Evolutionary conservation across 805 yeast genomes (phyloP), one percentile per base, ranked within the genome.

Genomic region (Kazachstania viticola): DNA sequence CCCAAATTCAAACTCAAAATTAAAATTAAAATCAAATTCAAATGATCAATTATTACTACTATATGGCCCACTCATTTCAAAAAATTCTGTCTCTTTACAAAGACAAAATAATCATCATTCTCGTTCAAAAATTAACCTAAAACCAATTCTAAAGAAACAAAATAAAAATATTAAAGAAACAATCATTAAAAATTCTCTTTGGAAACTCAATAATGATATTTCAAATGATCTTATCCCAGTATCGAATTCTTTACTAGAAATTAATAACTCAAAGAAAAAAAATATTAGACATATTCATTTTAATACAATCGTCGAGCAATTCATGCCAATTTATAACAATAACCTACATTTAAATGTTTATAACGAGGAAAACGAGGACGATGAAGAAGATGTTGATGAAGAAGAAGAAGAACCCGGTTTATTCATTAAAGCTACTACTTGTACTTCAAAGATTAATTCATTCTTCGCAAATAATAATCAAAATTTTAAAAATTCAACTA

Each of bases 1-100:
- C 56, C 91, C 98, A 98, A 74, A 84, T 27, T 91, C 91, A 58
- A 98, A 91, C 48, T 78, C 79, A 36, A 21, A 5, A n/a, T 27
- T 15, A 30, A 35, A 16, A 34, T 34, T 29, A 4, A 29, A 26
- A 14, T n/a, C 16, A 21, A 19, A n/a, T 9, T 15, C 18, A n/a
- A 23, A 29, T 9, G 24, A 23, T 15, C 24, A 29, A 11, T n/a
- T n/a, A n/a, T n/a, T n/a, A n/a, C n/a, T n/a, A n/a, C n/a, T n/a
- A n/a, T 60, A 61, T 33, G 64, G 65, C 12, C n/a, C n/a, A n/a
- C n/a, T n/a, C n/a, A n/a, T n/a, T n/a, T 59, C 65, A 5, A 65
- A 57, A 41, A 56, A 56, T 31, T 62, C 60, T 39, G 45, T 50
- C 12, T 46, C 55, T 5, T 48, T 50, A 34, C 49, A 61, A 27